Conservation (phyloP, 495 filamentous ascomycete species). For the Sabuloglossum arenarium region DNA sequence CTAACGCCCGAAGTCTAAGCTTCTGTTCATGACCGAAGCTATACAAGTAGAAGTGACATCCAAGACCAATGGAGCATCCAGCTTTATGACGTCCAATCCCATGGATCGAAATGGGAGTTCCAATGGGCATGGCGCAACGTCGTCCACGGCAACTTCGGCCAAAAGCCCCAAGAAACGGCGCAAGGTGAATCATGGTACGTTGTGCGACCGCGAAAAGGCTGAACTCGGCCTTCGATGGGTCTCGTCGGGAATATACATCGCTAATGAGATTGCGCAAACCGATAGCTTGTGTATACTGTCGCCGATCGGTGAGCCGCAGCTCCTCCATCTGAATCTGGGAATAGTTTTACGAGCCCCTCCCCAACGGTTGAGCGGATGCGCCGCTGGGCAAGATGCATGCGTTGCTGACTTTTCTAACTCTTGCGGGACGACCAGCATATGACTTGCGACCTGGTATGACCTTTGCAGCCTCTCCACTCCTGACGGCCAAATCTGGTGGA, state of each 20-base stretch:
- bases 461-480: constrained; percentile 8
- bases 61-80: constrained; percentile 12
- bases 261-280: constrained; percentile 15
- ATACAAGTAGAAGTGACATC: neutral
- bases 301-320: constrained; percentile 69
- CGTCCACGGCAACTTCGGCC: constrained; percentile 15
- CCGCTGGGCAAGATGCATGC: constrained; percentile 4
- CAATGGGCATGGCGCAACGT: constrained; percentile 27
- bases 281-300: constrained; percentile 95
- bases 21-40: constrained; percentile 5
- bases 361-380: neutral
- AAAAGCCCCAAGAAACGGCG: constrained; percentile 56
- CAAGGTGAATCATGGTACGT: constrained; percentile 98
- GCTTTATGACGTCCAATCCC: constrained; percentile 13
- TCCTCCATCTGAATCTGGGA: neutral
- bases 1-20: neutral
- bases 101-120: constrained; percentile 27
- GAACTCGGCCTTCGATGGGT: constrained; percentile 13
- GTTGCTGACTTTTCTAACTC: constrained; percentile 4
- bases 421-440: constrained; percentile 58
- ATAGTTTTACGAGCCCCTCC: neutral
- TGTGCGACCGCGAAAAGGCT: neutral
- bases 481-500: constrained; percentile 8
- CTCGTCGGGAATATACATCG: constrained; percentile 15
- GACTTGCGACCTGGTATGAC: constrained; percentile 96